Percentiles rank a stretch among this genome's conserved stretches.
Conservation (phyloP, 805 yeast genomes). For the Dipodascus geniculatus region DNA sequence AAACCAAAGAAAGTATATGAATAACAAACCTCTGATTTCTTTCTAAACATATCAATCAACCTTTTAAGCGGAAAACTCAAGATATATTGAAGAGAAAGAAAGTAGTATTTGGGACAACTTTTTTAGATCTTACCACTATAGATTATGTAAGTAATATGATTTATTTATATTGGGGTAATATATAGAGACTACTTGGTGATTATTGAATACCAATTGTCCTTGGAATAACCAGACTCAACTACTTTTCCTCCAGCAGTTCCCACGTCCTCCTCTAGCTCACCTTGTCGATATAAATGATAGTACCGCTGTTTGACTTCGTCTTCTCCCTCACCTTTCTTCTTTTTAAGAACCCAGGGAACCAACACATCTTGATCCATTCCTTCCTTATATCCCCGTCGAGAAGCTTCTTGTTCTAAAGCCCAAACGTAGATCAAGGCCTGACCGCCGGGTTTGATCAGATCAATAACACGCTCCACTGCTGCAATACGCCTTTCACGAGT, state of each 20-base stretch:
- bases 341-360: conserved; percentile 85
- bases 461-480: conserved; percentile 61
- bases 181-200: conserved; percentile 20
- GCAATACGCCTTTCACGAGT: conserved; percentile 65
- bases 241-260: conserved; percentile 57
- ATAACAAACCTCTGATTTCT: background rate
- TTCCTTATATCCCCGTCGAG: conserved; percentile 82
- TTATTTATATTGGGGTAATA: too few relatives aligned
- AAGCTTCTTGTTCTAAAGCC: conserved; percentile 87
- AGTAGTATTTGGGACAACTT: background rate
- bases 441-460: conserved; percentile 48
- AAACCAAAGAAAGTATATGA: background rate
- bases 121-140: too few relatives aligned
- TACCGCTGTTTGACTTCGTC: conserved; percentile 60
- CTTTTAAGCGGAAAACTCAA: background rate
- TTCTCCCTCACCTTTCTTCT: conserved; percentile 24
- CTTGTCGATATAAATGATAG: conserved; percentile 76
- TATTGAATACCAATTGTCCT: conserved; percentile 88
- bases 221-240: conserved; percentile 71
- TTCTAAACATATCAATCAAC: conserved; percentile 1
- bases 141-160: background rate
- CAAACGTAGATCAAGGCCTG: conserved; percentile 79
- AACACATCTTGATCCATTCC: conserved; percentile 89
- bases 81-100: background rate
- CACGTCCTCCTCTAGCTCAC: conserved; percentile 71